phyloP scores from a whole-genome alignment of 345 rosid genomes.

The Diplotaxis tenuifolia region DNA sequence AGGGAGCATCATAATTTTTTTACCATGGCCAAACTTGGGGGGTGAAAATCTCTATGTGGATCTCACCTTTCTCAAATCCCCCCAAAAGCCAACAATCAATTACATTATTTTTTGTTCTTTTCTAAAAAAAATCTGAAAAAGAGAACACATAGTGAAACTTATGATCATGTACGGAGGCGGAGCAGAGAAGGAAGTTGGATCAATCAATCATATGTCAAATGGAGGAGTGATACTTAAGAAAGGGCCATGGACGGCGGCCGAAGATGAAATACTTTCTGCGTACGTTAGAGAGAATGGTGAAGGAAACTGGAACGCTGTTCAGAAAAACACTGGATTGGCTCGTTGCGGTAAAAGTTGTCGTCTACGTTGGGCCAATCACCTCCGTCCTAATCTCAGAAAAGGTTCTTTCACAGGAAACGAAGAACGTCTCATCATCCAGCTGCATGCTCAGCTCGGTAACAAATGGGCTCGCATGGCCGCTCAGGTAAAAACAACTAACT shows the following conservation, averaged over 20 bases:
- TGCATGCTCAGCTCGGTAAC: slow-evolving; percentile 57
- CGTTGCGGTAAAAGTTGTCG: slow-evolving; percentile 64
- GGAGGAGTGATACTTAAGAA: slow-evolving; percentile 42
- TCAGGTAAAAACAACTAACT: slow-evolving; percentile 36
- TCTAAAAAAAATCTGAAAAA: neutral
- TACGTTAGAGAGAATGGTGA: slow-evolving; percentile 57
- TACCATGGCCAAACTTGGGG: slow-evolving; percentile 23
- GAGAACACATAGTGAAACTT: slow-evolving; percentile 8
- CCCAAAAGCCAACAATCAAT: slow-evolving; percentile 11
- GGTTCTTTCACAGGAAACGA: slow-evolving; percentile 53
- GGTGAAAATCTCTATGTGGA: slow-evolving; percentile 26
- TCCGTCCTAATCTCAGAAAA: slow-evolving; percentile 52
- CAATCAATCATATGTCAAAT: slow-evolving; percentile 11
- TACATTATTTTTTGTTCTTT: neutral
- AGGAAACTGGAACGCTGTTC: slow-evolving; percentile 67
- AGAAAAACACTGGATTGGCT: slow-evolving; percentile 53
- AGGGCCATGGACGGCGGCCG: slow-evolving; percentile 61
- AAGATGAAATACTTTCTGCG: slow-evolving; percentile 48
- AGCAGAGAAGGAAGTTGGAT: slow-evolving; percentile 36
- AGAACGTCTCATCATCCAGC: slow-evolving; percentile 52
- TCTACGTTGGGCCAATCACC: slow-evolving; percentile 62
- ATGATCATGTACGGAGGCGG: slow-evolving; percentile 36
- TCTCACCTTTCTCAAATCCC: slow-evolving; percentile 14
- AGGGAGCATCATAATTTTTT: neutral
- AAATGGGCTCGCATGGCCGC: slow-evolving; percentile 73